A percentile compares a stretch with the other conserved stretches of the same genome.
Conservation (phyloP, 495 filamentous ascomycete species). For the Choiromyces venosus region DNA sequence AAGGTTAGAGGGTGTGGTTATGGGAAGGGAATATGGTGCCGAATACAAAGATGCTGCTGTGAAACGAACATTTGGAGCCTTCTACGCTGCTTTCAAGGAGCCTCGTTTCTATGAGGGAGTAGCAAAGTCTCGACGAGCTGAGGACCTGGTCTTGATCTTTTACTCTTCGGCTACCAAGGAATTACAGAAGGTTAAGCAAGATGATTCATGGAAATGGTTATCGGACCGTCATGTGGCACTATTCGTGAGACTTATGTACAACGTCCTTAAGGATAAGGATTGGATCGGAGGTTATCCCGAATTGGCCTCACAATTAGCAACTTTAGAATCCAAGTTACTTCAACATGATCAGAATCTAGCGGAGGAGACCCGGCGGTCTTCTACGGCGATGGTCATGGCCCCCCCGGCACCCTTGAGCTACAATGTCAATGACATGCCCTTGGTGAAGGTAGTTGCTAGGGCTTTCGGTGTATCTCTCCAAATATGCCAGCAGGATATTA, state of each 20-base stretch:
- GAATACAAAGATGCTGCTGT: conserved; percentile 73
- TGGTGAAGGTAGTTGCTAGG: conserved; percentile 77
- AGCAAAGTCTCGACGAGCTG: conserved; percentile 89
- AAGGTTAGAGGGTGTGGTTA: conserved; percentile 60
- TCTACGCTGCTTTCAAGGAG: conserved; percentile 69
- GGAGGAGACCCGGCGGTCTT: conserved; percentile 43
- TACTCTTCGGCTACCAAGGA: conserved; percentile 90
- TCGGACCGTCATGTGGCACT: conserved; percentile 92
- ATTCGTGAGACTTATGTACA: conserved; percentile 80
- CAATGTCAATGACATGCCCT: conserved; percentile 91
- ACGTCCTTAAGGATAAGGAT: conserved; percentile 71
- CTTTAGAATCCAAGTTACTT: conserved; percentile 86
- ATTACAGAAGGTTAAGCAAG: conserved; percentile 70
- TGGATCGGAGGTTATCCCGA: conserved; percentile 61
- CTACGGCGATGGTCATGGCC: conserved; percentile 51
- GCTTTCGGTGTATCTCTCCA: conserved; percentile 73
- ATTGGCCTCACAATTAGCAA: conserved; percentile 67
- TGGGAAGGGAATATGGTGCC: conserved; percentile 64
- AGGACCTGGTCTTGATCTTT: conserved; percentile 81
- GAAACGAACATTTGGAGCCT: conserved; percentile 75
- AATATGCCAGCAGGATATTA: conserved; percentile 78
- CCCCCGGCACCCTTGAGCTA: conserved; percentile 76
- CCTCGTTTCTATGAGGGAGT: conserved; percentile 67
- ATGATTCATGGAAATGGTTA: conserved; percentile 88
- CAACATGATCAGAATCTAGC: conserved; percentile 88